Conservation (phyloP, 1,284 basidiomycete genomes). For the Fomitiporia mediterranea region DNA sequence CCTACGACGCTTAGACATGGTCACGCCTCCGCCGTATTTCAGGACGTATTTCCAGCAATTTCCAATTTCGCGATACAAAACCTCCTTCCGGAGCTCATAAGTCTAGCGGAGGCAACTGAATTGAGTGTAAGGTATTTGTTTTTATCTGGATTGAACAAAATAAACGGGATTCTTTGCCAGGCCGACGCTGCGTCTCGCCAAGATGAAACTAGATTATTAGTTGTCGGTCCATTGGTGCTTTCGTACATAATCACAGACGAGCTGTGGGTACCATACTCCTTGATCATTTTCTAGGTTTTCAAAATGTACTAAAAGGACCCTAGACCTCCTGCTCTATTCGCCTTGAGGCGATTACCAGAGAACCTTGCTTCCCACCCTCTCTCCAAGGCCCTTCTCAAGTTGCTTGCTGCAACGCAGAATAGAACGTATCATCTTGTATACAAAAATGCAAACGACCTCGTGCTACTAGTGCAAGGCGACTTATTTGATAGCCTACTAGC, state of each 20-base stretch:
- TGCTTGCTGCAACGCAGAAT: constrained; percentile 47
- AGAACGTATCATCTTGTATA: constrained; percentile 54
- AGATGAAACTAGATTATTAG: constrained; percentile 42
- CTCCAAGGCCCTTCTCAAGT: constrained; percentile 39
- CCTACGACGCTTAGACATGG: neutral
- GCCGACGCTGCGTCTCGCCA: constrained; percentile 27
- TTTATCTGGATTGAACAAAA: neutral
- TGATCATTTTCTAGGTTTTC: neutral
- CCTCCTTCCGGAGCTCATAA: constrained; percentile 36
- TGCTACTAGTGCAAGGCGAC: constrained; percentile 37
- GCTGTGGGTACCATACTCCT: constrained; percentile 38
- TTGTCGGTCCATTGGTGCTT: constrained; percentile 54
- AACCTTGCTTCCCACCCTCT: constrained; percentile 40
- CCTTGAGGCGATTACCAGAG: constrained; percentile 48
- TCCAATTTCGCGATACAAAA: constrained; percentile 8
- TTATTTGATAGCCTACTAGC: constrained; percentile 31
- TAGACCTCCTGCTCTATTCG: constrained; percentile 56
- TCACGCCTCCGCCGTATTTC: constrained; percentile 4
- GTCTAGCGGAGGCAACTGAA: constrained; percentile 48
- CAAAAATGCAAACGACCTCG: constrained; percentile 40
- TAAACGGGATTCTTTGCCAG: neutral
- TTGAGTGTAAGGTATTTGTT: constrained; percentile 38
- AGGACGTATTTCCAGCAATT: constrained; percentile 5
- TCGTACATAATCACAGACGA: constrained; percentile 57
- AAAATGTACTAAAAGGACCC: neutral